Base-by-base conservation (phyloP, 345 rosid genomes). In the Populus tremula region DNA sequence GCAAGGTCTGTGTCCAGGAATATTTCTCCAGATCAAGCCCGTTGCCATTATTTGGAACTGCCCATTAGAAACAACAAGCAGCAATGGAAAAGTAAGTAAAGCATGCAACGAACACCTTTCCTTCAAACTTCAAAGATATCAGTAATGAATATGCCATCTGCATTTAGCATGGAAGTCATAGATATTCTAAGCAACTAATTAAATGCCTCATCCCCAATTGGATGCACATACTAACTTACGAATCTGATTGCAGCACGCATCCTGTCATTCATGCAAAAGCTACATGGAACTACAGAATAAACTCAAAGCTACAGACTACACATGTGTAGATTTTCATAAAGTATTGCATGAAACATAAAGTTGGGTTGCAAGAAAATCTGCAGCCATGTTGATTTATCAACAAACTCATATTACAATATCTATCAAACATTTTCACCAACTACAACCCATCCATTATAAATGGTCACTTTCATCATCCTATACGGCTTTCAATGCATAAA, bases 11-110 rank as follows among this genome's bases (percentile, higher is more conserved):
- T 33, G 90, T 90, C 99, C 99, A 95, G 20, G 94, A 92, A 82
- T 95, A 91, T 1, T 86, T 88, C 71, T 95, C 98, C 69, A 95
- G 82, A 80, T 95, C 98, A 82, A 93, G 92, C 39, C 98, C 97
- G 73, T 92, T 93, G 35, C 97, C 99, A 56, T 84, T 89, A 84
- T 95, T 95, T 70, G 97, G 98, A 78, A 78, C 98, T 95, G 92
- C 45, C 43, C 65, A 67, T 13, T n/a, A 61, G 31, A 67, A 39
- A 76, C 39, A 68, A 49, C n/a, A 53, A 72, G 36, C 6, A 72
- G 69, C 3, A 18, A 64, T n/a, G 62, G 50, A 61, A 66, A 31
- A 12, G 35, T 38, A 77, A 38, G 38, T 27, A 76, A 29, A 71
- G 21, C 5, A 56, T 8, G 20, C 38, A 66, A 23, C 20, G 2